Percentiles rank a stretch among this genome's conserved stretches.
Conservation (phyloP, 768 basidiomycete species). For the Podaxis sp. region DNA sequence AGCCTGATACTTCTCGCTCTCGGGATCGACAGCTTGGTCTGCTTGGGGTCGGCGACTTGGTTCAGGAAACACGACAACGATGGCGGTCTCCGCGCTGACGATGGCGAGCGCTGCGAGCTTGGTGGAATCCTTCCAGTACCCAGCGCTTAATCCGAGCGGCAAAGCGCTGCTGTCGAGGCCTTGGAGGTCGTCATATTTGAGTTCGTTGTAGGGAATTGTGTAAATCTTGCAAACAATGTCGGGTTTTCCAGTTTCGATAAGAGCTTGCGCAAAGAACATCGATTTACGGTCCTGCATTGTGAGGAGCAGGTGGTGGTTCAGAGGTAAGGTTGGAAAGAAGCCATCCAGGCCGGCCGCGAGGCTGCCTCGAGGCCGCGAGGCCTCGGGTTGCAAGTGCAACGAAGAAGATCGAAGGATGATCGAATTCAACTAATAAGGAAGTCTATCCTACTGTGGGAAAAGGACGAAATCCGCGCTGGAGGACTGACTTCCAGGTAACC, state of each 20-base stretch:
- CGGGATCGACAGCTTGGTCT: conserved; percentile 5
- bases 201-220: not conserved
- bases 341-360: not conserved
- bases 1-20: conserved; percentile 9
- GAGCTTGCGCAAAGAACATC: not conserved
- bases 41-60: conserved; percentile 12
- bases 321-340: conserved; percentile 4
- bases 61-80: conserved; percentile 13
- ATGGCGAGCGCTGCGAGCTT: conserved; percentile 11
- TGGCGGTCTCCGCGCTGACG: conserved; percentile 10
- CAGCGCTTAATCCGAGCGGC: conserved; percentile 14
- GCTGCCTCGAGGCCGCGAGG: conserved; percentile 6
- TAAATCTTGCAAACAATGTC: conserved; percentile 2
- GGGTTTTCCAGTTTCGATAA: conserved; percentile 4
- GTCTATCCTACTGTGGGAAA: conserved; percentile 3
- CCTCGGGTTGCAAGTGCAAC: not conserved
- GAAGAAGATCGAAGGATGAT: not conserved
- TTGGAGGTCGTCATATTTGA: conserved; percentile 10
- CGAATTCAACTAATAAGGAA: not conserved
- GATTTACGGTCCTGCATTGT: not conserved
- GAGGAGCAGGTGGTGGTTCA: not conserved
- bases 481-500: conserved; percentile 15
- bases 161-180: not conserved
- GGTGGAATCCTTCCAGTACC: conserved; percentile 7
- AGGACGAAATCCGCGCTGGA: conserved; percentile 12